A percentile compares a stretch with the other conserved stretches of the same genome.
Evolutionary conservation across 345 rosid genomes (phyloP).

Genomic region (Xanthoceras sorbifolium): DNA sequence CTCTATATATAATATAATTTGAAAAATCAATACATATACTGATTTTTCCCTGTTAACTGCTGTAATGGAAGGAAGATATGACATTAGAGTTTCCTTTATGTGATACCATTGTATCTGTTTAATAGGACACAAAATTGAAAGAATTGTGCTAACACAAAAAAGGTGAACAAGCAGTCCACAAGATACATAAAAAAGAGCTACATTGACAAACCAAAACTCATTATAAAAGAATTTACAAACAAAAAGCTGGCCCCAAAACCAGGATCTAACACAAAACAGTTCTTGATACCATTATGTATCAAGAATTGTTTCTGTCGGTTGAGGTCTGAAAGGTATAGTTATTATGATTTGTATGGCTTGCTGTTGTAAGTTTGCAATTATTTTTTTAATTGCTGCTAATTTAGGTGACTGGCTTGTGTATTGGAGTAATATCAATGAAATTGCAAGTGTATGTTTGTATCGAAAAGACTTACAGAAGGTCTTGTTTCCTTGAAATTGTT

Average conservation of each 20-base stretch:
- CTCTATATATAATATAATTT: background rate
- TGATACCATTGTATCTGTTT: background rate
- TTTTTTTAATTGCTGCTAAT: background rate
- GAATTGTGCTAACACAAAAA: background rate
- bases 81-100: background rate
- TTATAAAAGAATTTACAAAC: background rate
- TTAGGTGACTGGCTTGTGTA: background rate
- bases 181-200: background rate
- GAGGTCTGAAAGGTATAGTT: background rate
- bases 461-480: background rate
- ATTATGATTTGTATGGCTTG: background rate
- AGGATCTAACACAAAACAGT: background rate
- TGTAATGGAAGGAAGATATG: background rate
- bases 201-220: background rate
- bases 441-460: background rate
- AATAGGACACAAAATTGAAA: background rate
- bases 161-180: background rate
- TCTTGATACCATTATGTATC: background rate
- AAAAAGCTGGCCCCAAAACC: background rate
- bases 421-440: background rate
- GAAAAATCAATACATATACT: background rate
- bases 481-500: background rate
- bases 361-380: background rate
- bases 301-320: background rate
- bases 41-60: background rate